Conservation (phyloP, 2,329 filamentous ascomycete genomes). For the Coccinonectria pachysandricola region DNA sequence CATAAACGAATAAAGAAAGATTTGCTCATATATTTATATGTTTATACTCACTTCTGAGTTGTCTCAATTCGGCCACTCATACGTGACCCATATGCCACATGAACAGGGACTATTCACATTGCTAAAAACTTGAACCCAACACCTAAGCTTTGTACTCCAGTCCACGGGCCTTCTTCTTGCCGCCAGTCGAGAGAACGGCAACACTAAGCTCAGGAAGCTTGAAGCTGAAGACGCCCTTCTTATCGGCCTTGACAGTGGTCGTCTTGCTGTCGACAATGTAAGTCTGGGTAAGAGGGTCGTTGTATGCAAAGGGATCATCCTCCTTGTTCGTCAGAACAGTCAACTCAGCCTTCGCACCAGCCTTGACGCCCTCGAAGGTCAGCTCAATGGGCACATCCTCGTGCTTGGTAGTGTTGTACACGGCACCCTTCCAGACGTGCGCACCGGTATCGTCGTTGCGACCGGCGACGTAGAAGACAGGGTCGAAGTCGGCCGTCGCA, state of each 20-base stretch:
- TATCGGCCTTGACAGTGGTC: constrained; percentile 28
- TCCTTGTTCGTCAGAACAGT: constrained; percentile 34
- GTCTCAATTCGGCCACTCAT: too few relatives aligned
- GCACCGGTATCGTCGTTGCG: constrained; percentile 29
- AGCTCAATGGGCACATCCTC: constrained; percentile 35
- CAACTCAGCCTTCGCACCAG: constrained; percentile 30
- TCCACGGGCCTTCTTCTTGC: too few relatives aligned
- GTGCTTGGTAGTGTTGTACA: constrained; percentile 39
- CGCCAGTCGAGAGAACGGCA: constrained; percentile 43
- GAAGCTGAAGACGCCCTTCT: constrained; percentile 40
- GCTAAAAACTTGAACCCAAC: too few relatives aligned
- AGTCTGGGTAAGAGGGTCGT: constrained; percentile 32
- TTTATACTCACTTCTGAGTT: too few relatives aligned
- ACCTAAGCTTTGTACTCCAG: too few relatives aligned
- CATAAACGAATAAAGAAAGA: too few relatives aligned
- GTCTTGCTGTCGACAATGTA: constrained; percentile 39
- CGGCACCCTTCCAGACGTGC: constrained; percentile 40
- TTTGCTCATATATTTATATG: too few relatives aligned
- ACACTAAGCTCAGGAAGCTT: constrained; percentile 44
- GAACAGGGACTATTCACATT: too few relatives aligned
- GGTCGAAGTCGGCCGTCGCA: constrained; percentile 30
- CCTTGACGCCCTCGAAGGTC: constrained; percentile 32
- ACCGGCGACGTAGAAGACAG: constrained; percentile 41
- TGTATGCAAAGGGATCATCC: constrained; percentile 31
- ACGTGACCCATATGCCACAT: too few relatives aligned